Percentiles rank a stretch among this genome's conserved stretches.
Conservation (phyloP, 495 filamentous ascomycete species). For the Trichoderma erinaceum region DNA sequence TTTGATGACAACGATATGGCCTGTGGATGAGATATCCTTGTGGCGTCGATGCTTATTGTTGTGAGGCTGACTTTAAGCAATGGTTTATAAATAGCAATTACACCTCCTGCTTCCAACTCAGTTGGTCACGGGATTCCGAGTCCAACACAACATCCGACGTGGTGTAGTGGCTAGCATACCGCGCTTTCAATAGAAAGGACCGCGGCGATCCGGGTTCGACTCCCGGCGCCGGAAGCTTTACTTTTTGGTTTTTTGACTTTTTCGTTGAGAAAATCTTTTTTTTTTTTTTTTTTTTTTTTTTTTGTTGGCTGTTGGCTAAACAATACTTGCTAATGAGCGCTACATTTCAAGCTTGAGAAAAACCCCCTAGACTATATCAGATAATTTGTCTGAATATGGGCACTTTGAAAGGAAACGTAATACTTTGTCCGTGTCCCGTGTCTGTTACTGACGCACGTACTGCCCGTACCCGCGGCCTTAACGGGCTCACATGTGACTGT, state of each 20-base stretch:
- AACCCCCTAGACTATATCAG: not conserved
- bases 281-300: not conserved
- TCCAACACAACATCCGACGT: constrained; percentile 1
- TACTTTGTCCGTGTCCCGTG: no score
- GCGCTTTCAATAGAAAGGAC: constrained; percentile 6
- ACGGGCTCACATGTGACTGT: no score
- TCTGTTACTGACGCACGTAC: no score
- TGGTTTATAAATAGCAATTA: not conserved
- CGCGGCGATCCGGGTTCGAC: constrained; percentile 13
- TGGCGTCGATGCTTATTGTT: not conserved
- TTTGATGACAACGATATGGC: not conserved
- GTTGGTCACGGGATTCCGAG: not conserved
- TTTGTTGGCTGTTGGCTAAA: not conserved
- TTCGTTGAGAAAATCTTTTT: not conserved
- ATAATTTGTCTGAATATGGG: not conserved
- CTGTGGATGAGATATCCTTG: not conserved
- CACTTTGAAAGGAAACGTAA: no score
- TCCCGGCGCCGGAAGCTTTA: constrained; percentile 5
- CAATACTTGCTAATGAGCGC: no score
- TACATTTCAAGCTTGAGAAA: no score
- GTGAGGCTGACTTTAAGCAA: not conserved
- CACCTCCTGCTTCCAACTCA: not conserved
- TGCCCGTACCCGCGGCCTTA: no score
- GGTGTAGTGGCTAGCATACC: constrained; percentile 13
- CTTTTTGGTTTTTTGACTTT: not conserved